These are phyloP conservation scores for Globisporangium radiosum DNA, from an alignment of 352 stramenopile genomes.

Conservation along the genomic window DNA sequence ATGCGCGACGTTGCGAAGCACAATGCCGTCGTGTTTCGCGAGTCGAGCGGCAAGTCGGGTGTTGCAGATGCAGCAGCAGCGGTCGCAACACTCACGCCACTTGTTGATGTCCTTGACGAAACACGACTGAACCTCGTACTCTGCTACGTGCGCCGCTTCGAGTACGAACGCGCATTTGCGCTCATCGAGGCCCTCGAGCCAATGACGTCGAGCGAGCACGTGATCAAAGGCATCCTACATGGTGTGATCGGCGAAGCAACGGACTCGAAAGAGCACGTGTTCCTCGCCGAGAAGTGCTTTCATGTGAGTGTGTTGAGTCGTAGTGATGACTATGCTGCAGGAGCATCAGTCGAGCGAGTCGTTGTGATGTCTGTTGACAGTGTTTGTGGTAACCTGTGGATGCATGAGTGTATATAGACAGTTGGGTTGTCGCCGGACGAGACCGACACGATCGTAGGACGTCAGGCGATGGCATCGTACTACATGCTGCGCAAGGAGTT, in stretches of 20 bases:
- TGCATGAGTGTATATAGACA: neutral
- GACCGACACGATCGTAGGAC: constrained; percentile 57
- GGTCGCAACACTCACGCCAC: constrained; percentile 19
- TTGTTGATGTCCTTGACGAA: constrained; percentile 39
- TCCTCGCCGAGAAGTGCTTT: constrained; percentile 68
- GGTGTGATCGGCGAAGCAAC: constrained; percentile 53
- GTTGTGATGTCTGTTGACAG: neutral
- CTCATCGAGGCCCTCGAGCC: constrained; percentile 57
- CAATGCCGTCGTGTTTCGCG: constrained; percentile 46
- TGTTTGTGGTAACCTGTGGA: no score
- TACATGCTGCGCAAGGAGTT: constrained; percentile 64
- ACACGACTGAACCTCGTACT: constrained; percentile 52
- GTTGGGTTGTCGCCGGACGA: constrained; percentile 40
- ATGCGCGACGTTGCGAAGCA: constrained; percentile 38
- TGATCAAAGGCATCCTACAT: constrained; percentile 57
- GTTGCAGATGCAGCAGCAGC: neutral
- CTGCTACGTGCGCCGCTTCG: constrained; percentile 34
- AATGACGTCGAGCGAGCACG: constrained; percentile 26
- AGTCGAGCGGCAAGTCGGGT: neutral
- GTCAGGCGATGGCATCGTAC: constrained; percentile 69
- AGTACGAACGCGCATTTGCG: constrained; percentile 45
- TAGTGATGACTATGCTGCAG: no score
- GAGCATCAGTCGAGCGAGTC: no score
- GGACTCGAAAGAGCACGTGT: constrained; percentile 57
- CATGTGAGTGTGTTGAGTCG: constrained; percentile 19